Evolutionary conservation across 345 rosid species (phyloP), one percentile per base, ranked within the genome.

Genomic region (Corchorus capsularis): DNA sequence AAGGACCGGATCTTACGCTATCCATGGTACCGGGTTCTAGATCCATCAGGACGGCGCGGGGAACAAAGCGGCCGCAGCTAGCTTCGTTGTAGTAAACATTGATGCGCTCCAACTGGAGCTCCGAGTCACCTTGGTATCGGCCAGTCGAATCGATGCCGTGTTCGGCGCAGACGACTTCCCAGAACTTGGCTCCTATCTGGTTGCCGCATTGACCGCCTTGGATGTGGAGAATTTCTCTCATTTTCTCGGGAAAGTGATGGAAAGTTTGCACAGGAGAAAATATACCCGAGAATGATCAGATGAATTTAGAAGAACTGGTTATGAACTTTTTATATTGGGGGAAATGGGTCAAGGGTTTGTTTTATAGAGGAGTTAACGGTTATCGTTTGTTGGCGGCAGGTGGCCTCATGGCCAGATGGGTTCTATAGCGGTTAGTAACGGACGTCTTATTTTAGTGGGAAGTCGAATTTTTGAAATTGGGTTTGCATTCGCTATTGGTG

Each of bases 81-180:
- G 96, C 93, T 80, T 91, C 96, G 76, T 91, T 91, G 72, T 91
- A 91, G 84, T 91, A 91, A 20, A 91, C 93, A 49, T 91, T 91
- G 0, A 91, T 89, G 15, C 96, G 81, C 86, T 91, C 96, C 74
- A 88, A 75, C 74, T 91, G 92, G 63, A 91, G 87, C 75, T 89
- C 92, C 10, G 88, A 79, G 81, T 86, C 81, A 19, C 96, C 93
- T 12, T 78, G 67, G 86, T 89, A 91, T 9, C 91, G 86, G 45
- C 96, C 93, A n/a, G 96, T 91, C 4, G 96, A 86, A 79, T 91
- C 96, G 71, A 91, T 89, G 32, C 96, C 96, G 52, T 91, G 96
- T 78, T 91, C 96, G 4, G 89, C 86, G n/a, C 95, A 91, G 0
- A 91, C 88, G 16, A 91, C 95, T 79, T 91, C 95, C 95, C 95